A percentile compares a stretch with the other conserved stretches of the same genome.
phyloP scores from a whole-genome alignment of 768 basidiomycete species.

The Leccinum sublutescens region DNA sequence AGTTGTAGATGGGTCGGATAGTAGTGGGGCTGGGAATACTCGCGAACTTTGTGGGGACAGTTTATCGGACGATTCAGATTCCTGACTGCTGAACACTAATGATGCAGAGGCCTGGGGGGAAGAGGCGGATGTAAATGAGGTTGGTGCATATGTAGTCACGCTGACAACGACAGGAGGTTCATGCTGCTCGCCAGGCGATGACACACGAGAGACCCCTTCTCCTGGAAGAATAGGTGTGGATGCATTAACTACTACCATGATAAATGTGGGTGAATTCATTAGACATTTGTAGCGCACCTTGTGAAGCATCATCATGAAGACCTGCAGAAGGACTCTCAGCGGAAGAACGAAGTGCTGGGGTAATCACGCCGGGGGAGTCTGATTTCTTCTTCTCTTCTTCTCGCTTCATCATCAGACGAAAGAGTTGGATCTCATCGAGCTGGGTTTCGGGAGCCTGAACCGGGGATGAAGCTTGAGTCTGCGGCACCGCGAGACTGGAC shows the following conservation, averaged over 20 bases:
- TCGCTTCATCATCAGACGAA: slow-evolving; percentile 80
- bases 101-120: slow-evolving; percentile 11
- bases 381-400: slow-evolving; percentile 55
- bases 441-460: slow-evolving; percentile 33
- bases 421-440: slow-evolving; percentile 81
- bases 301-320: slow-evolving; percentile 10
- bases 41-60: slow-evolving; percentile 33
- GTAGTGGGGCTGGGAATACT: slow-evolving; percentile 34
- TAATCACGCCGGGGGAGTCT: slow-evolving; percentile 18
- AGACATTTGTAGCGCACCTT: slow-evolving; percentile 19
- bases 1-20: slow-evolving; percentile 19
- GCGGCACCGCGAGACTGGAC: slow-evolving; percentile 11
- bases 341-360: neutral
- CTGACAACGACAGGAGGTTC: neutral
- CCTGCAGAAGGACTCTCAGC: slow-evolving; percentile 12
- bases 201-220: slow-evolving; percentile 13
- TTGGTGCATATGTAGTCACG: slow-evolving; percentile 1
- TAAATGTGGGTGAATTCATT: slow-evolving; percentile 11
- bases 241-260: slow-evolving; percentile 9
- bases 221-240: slow-evolving; percentile 5
- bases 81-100: slow-evolving; percentile 11
- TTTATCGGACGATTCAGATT: slow-evolving; percentile 20
- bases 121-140: slow-evolving; percentile 12
- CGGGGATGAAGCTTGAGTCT: slow-evolving; percentile 22
- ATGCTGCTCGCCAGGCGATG: slow-evolving; percentile 17